Evolutionary conservation across 805 yeast species (phyloP).

Genomic region (Barnettozyma vustinii): DNA sequence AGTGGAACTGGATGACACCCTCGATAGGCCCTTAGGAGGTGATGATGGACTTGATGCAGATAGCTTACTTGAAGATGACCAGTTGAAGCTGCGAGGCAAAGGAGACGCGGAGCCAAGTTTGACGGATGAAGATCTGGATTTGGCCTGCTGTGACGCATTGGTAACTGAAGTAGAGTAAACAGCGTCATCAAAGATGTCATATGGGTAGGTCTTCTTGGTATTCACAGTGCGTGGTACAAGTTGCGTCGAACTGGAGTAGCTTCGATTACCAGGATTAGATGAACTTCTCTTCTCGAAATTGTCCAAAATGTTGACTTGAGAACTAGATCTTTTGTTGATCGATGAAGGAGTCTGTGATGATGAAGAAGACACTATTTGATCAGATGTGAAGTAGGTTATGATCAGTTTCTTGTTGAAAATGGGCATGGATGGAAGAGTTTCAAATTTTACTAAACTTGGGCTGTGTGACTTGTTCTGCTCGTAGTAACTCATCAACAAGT

Average conservation of each 20-base stretch:
- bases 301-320: constrained; percentile 7
- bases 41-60: not conserved
- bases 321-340: constrained; percentile 2
- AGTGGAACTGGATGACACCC: constrained; percentile 7
- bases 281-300: not conserved
- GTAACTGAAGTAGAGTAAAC: constrained; percentile 33
- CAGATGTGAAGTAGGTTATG: constrained; percentile 29
- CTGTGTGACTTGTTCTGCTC: not conserved
- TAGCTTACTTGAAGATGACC: not conserved
- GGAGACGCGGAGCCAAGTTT: not conserved
- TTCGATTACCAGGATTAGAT: constrained; percentile 1
- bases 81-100: not conserved
- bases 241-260: constrained; percentile 14
- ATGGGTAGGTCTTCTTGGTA: constrained; percentile 45
- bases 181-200: constrained; percentile 63
- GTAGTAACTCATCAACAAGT: constrained; percentile 1
- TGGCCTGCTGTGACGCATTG: not conserved
- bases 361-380: not conserved
- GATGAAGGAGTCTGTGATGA: not conserved
- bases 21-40: constrained; percentile 5
- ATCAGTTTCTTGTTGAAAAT: constrained; percentile 45
- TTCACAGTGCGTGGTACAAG: constrained; percentile 9
- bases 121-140: not conserved
- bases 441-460: constrained; percentile 6
- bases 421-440: constrained; percentile 28